Evolutionary conservation across 2,329 filamentous ascomycete species (phyloP).

Genomic region (Fusarium temperatum): DNA sequence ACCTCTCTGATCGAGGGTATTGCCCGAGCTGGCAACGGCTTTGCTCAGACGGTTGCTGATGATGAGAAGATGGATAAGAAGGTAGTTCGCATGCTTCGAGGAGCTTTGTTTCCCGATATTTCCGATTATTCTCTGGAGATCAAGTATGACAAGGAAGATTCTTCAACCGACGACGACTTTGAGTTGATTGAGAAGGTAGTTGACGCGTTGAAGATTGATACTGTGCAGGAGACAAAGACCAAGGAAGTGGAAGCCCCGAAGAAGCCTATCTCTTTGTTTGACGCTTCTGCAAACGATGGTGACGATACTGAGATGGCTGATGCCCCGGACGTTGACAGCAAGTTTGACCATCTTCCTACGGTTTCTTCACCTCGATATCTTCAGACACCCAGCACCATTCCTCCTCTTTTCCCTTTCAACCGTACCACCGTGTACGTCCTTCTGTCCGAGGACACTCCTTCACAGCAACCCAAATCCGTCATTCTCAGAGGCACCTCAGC

Average conservation of each 20-base stretch:
- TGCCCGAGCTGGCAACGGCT: conserved; percentile 63
- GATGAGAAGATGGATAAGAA: conserved; percentile 74
- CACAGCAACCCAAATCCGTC: conserved; percentile 59
- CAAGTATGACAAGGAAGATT: conserved; percentile 56
- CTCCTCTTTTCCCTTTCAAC: conserved; percentile 72
- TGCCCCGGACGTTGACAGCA: conserved; percentile 39
- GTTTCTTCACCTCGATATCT: conserved; percentile 65
- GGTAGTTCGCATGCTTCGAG: conserved; percentile 78
- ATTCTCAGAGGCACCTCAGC: conserved; percentile 65
- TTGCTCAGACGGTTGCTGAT: conserved; percentile 68
- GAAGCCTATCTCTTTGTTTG: conserved; percentile 68
- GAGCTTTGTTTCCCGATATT: conserved; percentile 72
- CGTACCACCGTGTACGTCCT: conserved; percentile 73
- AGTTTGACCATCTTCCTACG: conserved; percentile 61
- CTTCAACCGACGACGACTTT: conserved; percentile 59
- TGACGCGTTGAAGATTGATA: conserved; percentile 56
- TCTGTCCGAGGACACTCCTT: conserved; percentile 59
- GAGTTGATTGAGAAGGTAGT: conserved; percentile 68
- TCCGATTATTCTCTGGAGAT: conserved; percentile 71
- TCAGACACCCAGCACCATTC: conserved; percentile 71
- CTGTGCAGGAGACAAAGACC: conserved; percentile 6
- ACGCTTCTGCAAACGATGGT: conserved; percentile 56
- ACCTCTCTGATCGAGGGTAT: conserved; percentile 64
- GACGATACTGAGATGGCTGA: conserved; percentile 46
- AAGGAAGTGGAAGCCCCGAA: conserved; percentile 34